Evolutionary conservation across 2,329 filamentous ascomycete genomes (phyloP), one percentile per base, ranked within the genome.

Genomic region (Phaeoacremonium minimum): DNA sequence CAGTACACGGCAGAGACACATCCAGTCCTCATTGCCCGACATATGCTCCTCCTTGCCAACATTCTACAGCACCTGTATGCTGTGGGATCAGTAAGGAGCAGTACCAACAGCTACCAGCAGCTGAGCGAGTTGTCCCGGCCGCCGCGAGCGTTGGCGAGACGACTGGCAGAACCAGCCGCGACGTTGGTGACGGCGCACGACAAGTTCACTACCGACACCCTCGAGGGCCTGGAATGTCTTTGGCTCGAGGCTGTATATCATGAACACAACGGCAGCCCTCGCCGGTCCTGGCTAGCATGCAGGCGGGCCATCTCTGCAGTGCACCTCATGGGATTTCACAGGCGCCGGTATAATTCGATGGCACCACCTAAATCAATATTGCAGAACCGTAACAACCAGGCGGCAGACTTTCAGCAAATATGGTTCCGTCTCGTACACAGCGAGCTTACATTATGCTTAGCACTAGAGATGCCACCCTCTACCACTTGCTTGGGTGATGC

Each of bases 211-310:
- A 32, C 28, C 14, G 26, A 18, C 7, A 31, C 12, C 22, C 22
- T 26, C 15, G 35, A 37, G 17, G 35, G 35, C 28, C 28, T 37
- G 28, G 35, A 37, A 15, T 37, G 35, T 31, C 35, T 37, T 19
- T 37, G 35, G 28, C 28, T 37, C 17, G 35, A 37, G 35, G 35
- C 28, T 12, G 11, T 31, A 29, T 37, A 37, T 32, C 18, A 37
- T 18, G 35, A 31, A 37, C 35, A 32, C 16, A 37, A 15, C 16
- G 35, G 35, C 28, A 31, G 16, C 16, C 35, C 15, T 19, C 28
- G 28, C 28, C 35, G 22, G 28, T 31, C 35, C 19, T 37, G 35
- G 35, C 28, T 37, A 16, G 17, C 35, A 13, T 37, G 28, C 35
- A 15, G 35, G 4, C 31, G 35, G 28, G 35, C 28, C 17, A 37